phyloP scores from a whole-genome alignment of 257 asterid genomes.

The Phtheirospermum japonicum region DNA sequence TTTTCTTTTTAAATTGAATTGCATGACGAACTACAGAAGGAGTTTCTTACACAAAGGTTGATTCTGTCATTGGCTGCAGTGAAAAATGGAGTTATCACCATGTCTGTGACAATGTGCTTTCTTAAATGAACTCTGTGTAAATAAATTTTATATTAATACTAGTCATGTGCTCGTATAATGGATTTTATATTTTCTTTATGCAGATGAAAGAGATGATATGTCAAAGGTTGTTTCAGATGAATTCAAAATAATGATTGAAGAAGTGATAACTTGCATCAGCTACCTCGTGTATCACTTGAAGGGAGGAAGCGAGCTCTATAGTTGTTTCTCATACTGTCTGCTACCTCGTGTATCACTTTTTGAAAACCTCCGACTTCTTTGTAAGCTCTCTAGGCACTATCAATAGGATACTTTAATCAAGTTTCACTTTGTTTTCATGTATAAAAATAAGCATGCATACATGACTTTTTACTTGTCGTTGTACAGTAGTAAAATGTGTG shows the following conservation, averaged over 20 bases:
- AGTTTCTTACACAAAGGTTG: constrained; percentile 11
- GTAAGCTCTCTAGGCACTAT: background rate
- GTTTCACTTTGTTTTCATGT: too few species aligned
- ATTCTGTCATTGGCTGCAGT: constrained; percentile 1
- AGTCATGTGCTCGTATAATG: background rate
- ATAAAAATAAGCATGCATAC: too few species aligned
- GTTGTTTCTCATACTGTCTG: background rate
- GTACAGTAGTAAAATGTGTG: too few species aligned
- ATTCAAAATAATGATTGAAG: constrained; percentile 69
- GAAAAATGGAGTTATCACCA: constrained; percentile 13
- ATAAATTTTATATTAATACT: background rate
- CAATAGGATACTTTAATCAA: constrained; percentile 6
- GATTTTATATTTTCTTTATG: constrained; percentile 25
- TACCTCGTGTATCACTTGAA: too few species aligned
- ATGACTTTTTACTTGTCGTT: too few species aligned
- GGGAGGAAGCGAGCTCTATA: too few species aligned
- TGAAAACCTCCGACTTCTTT: constrained; percentile 10
- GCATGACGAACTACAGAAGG: background rate
- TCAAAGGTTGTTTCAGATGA: constrained; percentile 57
- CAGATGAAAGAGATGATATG: constrained; percentile 88
- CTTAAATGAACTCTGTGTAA: background rate
- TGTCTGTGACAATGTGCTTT: background rate
- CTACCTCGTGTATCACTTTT: background rate
- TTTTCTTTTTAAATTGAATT: background rate
- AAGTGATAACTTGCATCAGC: constrained; percentile 72